phyloP scores from a whole-genome alignment of 805 yeast species.

The Zygosaccharomyces kombuchaensis region DNA sequence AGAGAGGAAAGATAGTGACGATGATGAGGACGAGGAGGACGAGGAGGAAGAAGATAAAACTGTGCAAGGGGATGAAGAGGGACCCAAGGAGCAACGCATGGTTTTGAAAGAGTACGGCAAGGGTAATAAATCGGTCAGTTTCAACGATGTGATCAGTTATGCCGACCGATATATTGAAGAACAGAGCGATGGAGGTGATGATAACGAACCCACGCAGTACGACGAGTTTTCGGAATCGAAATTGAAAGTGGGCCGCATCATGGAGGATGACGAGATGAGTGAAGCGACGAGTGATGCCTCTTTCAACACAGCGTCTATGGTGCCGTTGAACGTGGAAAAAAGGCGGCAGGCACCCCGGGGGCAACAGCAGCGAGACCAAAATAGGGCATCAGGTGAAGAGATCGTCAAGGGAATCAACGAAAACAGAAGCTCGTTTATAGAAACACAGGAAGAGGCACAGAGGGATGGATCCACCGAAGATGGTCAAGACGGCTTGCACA shows the following conservation, averaged over 20 bases:
- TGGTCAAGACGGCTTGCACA: constrained; percentile 22
- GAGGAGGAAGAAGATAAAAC: constrained; percentile 8
- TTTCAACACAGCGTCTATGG: constrained; percentile 27
- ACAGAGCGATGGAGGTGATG: constrained; percentile 23
- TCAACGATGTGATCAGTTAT: constrained; percentile 33
- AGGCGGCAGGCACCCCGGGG: constrained; percentile 11
- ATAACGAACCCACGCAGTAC: constrained; percentile 24
- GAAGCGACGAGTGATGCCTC: constrained; percentile 36
- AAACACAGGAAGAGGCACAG: constrained; percentile 12
- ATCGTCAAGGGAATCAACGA: constrained; percentile 4
- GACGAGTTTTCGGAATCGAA: constrained; percentile 40
- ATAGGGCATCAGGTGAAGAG: constrained; percentile 1
- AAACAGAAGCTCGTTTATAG: constrained; percentile 4
- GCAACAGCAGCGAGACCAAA: not conserved
- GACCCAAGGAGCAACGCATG: not conserved
- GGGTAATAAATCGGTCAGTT: constrained; percentile 33
- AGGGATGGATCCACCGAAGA: constrained; percentile 14
- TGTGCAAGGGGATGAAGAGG: constrained; percentile 7
- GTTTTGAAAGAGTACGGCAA: constrained; percentile 16
- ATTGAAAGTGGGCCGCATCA: constrained; percentile 15
- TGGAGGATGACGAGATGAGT: constrained; percentile 28
- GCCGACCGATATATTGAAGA: constrained; percentile 31
- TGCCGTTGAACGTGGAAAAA: constrained; percentile 29
- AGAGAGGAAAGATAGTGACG: not conserved
- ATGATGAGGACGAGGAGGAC: no score